Evolutionary conservation across 345 rosid genomes (phyloP), one percentile per base, ranked within the genome.

Genomic region (Erodium maritimum): DNA sequence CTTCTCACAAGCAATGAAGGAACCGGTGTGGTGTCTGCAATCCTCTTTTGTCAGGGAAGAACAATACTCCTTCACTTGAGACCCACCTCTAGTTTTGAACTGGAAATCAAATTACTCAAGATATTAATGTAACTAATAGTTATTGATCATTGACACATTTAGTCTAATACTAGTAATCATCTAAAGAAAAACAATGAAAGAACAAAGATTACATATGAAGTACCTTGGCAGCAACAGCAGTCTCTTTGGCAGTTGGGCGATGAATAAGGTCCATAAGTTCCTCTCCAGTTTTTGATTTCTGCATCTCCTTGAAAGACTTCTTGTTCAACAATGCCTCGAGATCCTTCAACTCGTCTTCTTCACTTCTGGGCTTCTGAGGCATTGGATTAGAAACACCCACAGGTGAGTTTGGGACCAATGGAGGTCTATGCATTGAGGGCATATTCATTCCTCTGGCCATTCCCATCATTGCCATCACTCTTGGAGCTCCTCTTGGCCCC

Each of bases 1-100:
- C 94, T 93, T 93, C 78, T 76, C 95, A 70, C 99, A 93, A 11
- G 97, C 91, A 20, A 86, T 65, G 71, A 77, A 87, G 37, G 91
- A 80, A 60, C 90, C 88, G 56, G 79, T 78, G 72, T 89, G 95
- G 50, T 80, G 89, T 65, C 95, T 76, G 71, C 97, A 93, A 67
- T 93, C 99, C 75, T 89, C 99, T 74, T 93, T 89, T 16, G 99
- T 93, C 46, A 93, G 77, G 29, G 94, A 81, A 17, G 93, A 80
- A 70, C 97, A 89, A 65, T 89, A 93, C 71, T 89, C 91, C 85
- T 85, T 93, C 59, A 93, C 80, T 73, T 87, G 97, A 25, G 97
- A 87, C 55, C 99, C 99, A 54, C 97, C 99, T 89, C 89, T 89
- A 61, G 95, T 85, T 80, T 87, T 93, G 73, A 93, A 93, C 97